These are phyloP conservation scores for Olyra latifolia DNA, from an alignment of 176 grass and related monocot species.

Conservation along the genomic window DNA sequence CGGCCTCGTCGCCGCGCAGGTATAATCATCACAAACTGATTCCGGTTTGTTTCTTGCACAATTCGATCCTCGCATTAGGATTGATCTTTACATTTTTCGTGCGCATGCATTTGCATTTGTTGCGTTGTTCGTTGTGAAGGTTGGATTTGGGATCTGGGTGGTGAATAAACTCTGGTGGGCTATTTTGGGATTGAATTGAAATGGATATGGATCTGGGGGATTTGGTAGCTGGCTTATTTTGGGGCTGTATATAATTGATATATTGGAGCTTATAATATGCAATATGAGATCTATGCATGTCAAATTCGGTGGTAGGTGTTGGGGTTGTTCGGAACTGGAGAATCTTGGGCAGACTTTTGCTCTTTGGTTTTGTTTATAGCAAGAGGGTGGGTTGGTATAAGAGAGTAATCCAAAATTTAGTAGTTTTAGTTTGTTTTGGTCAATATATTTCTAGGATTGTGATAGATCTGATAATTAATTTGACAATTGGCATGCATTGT, in stretches of 20 bases:
- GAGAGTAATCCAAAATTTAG: not conserved
- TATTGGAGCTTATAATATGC: not conserved
- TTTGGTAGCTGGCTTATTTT: not conserved
- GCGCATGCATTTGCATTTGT: not conserved
- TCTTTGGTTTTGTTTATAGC: slow-evolving; percentile 2
- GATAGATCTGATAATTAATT: slow-evolving; percentile 1
- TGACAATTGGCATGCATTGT: not conserved
- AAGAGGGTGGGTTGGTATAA: not conserved
- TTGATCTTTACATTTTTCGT: not conserved
- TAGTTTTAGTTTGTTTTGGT: not conserved
- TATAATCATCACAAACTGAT: slow-evolving; percentile 15
- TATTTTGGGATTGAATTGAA: not conserved
- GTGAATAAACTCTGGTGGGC: not conserved
- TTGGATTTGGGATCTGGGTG: not conserved
- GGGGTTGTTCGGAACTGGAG: not conserved
- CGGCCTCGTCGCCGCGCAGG: slow-evolving; percentile 86
- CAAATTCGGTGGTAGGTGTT: not conserved
- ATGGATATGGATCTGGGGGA: slow-evolving; percentile 8
- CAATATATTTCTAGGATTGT: not conserved
- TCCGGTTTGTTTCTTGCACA: not conserved
- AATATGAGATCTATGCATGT: not conserved
- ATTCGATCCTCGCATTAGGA: not conserved
- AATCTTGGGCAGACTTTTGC: not conserved
- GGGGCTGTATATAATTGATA: not conserved
- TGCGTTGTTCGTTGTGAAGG: slow-evolving; percentile 7